Conservation (phyloP, 2,329 filamentous ascomycete genomes). For the Pyrenochaeta sp. region DNA sequence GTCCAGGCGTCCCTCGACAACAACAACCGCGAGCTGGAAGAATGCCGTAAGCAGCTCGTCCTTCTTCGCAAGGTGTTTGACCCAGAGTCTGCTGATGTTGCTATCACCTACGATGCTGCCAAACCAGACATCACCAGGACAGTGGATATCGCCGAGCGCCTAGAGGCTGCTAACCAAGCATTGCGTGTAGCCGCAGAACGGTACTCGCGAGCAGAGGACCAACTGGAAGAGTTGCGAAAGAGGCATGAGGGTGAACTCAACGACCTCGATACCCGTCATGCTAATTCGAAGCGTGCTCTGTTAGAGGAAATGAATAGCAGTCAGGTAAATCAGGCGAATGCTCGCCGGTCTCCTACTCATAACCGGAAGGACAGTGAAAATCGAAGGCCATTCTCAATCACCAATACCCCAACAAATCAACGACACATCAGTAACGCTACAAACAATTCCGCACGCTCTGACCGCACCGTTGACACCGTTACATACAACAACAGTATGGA, state of each 20-base stretch:
- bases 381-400: conserved; percentile 72
- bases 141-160: conserved; percentile 81
- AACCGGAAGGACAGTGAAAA: conserved; percentile 68
- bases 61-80: conserved; percentile 87
- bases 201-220: conserved; percentile 80
- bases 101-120: conserved; percentile 73
- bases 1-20: conserved; percentile 81
- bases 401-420: conserved; percentile 77
- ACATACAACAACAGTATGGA: conserved; percentile 91
- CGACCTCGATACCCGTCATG: conserved; percentile 68
- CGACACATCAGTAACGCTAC: conserved; percentile 72
- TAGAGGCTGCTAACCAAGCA: conserved; percentile 89
- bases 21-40: conserved; percentile 80
- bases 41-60: conserved; percentile 81
- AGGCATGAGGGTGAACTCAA: conserved; percentile 75
- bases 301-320: conserved; percentile 90
- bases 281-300: conserved; percentile 73
- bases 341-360: conserved; percentile 74
- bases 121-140: conserved; percentile 72
- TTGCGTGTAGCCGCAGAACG: conserved; percentile 84
- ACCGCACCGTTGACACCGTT: conserved; percentile 83
- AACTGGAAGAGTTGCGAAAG: conserved; percentile 79
- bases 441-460: conserved; percentile 82
- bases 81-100: conserved; percentile 71
- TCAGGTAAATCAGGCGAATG: conserved; percentile 66